These are phyloP conservation scores for Limnanthes douglasii DNA, from an alignment of 345 rosid species.

Conservation along the genomic window DNA sequence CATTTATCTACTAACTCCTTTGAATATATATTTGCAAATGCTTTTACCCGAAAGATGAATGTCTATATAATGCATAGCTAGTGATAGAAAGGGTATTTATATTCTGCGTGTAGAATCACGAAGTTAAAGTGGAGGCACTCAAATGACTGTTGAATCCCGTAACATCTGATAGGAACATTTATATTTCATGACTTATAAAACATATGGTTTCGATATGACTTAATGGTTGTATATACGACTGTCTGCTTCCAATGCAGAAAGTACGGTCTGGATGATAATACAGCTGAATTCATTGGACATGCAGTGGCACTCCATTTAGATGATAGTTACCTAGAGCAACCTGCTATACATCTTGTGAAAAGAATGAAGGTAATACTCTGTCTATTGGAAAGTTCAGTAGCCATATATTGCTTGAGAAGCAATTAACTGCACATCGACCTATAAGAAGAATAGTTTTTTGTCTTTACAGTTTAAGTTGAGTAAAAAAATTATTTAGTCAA, in stretches of 20 bases:
- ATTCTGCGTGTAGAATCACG: not conserved
- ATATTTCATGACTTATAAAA: no score
- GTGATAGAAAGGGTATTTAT: not conserved
- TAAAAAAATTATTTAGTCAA: not conserved
- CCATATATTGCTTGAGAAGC: no score
- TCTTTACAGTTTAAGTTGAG: conserved; percentile 3
- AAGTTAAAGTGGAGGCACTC: no score
- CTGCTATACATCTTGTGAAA: conserved; percentile 66
- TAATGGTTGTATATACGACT: conserved; percentile 1
- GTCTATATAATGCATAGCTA: not conserved
- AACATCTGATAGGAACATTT: no score
- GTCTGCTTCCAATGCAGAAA: conserved; percentile 24
- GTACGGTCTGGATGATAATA: conserved; percentile 85
- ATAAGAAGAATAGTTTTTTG: not conserved
- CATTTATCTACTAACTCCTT: conserved; percentile 1
- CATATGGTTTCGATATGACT: not conserved
- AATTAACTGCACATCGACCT: not conserved
- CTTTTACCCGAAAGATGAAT: not conserved
- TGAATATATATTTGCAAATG: not conserved
- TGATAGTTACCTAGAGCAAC: conserved; percentile 63
- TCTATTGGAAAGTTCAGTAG: no score
- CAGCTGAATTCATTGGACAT: conserved; percentile 82
- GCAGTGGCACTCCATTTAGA: conserved; percentile 79
- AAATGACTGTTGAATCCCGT: no score
- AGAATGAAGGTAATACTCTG: conserved; percentile 54